phyloP scores from a whole-genome alignment of 768 basidiomycete genomes.

The Tremella fuciformis region DNA sequence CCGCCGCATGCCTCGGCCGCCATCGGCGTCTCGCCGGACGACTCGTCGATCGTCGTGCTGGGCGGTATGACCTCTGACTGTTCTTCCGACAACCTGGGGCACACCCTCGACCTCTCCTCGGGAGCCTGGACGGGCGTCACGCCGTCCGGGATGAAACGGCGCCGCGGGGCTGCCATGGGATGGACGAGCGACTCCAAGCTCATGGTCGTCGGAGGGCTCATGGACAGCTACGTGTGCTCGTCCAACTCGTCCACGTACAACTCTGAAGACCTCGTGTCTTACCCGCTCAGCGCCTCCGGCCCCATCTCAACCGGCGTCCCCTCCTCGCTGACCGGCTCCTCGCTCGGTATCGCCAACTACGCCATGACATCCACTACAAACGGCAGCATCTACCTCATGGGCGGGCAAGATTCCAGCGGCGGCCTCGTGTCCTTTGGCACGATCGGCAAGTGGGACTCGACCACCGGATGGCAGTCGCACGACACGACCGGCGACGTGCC shows the following conservation, averaged over 20 bases:
- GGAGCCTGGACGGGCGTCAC: slow-evolving; percentile 32
- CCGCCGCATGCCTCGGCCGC: slow-evolving; percentile 49
- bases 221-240: slow-evolving; percentile 46
- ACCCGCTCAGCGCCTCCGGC: slow-evolving; percentile 35
- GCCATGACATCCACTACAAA: slow-evolving; percentile 33
- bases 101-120: slow-evolving; percentile 33
- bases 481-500: slow-evolving; percentile 43
- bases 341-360: slow-evolving; percentile 45
- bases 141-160: slow-evolving; percentile 27
- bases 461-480: slow-evolving; percentile 40
- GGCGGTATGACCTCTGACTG: slow-evolving; percentile 50
- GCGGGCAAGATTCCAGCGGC: slow-evolving; percentile 44
- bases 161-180: slow-evolving; percentile 41
- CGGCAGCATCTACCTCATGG: slow-evolving; percentile 39
- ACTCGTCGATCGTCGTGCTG: slow-evolving; percentile 29
- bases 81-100: slow-evolving; percentile 29
- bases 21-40: slow-evolving; percentile 26
- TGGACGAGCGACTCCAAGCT: slow-evolving; percentile 32
- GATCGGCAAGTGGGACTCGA: slow-evolving; percentile 37
- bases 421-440: slow-evolving; percentile 34
- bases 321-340: slow-evolving; percentile 31
- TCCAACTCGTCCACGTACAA: slow-evolving; percentile 44
- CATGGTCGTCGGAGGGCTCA: slow-evolving; percentile 48
- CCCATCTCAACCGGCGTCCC: slow-evolving; percentile 29
- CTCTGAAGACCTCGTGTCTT: slow-evolving; percentile 40